Evolutionary conservation across 139 green algal genomes (phyloP), one percentile per base, ranked within the genome.

Genomic region (Desmodesmus armatus): DNA sequence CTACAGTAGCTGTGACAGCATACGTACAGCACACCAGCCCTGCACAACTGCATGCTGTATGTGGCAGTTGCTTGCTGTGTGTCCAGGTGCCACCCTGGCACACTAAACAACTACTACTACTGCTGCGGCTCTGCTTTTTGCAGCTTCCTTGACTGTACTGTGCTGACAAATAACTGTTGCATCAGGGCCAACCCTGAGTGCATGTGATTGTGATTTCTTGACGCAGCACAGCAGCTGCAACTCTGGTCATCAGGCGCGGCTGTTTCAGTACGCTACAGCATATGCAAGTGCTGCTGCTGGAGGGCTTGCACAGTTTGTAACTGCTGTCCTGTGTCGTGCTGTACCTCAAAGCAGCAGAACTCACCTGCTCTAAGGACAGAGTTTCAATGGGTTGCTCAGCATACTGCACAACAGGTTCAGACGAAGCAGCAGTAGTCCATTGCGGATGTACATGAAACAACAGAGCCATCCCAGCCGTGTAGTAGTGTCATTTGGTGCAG

Each of bases 311-410:
- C n/a, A n/a, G n/a, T n/a, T n/a, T n/a, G n/a, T n/a, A n/a, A n/a
- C n/a, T n/a, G n/a, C n/a, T n/a, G n/a, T n/a, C n/a, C n/a, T n/a
- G n/a, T n/a, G n/a, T n/a, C n/a, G n/a, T n/a, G n/a, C n/a, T n/a
- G n/a, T n/a, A n/a, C n/a, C n/a, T n/a, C n/a, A 76, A 40, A 15
- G 25, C 11, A 37, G 29, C 13, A 66, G 23, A 0, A 49, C 62
- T 73, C 21, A 88, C 83, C 87, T 91, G 83, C 6, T 85, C 60
- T 31, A 96, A 78, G 0, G 91, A 93, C 19, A 96, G 80, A 19
- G 86, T 84, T 69, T 93, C 87, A 4, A 95, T 66, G 0, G 90
- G 88, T 66, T 93, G 89, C 23, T 83, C 44, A 1, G 87, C 91
- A 76, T 91, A 93, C 91, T 94, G 89, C 41, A 53, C 13, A 27